A percentile compares a stretch with the other conserved stretches of the same genome.
Conservation (phyloP, 306 rosid genomes). For the Fragaria ananassa region DNA sequence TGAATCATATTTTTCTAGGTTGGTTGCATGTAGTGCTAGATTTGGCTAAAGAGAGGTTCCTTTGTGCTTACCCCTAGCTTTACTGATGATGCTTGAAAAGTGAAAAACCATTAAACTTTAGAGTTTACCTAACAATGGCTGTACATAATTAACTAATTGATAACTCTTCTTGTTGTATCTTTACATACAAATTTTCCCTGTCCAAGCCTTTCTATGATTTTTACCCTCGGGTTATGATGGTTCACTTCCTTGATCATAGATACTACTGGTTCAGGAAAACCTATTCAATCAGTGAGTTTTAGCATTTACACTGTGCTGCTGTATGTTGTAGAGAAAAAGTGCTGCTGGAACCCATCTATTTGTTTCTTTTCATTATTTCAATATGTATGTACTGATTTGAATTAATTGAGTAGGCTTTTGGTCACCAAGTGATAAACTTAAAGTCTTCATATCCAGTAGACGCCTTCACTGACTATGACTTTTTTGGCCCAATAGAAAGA, state of each 20-base stretch:
- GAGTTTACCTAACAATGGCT: background rate
- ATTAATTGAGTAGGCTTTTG: constrained; percentile 6
- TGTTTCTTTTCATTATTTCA: background rate
- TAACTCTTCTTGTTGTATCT: background rate
- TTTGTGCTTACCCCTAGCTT: background rate
- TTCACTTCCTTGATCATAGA: background rate
- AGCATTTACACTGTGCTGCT: constrained; percentile 3
- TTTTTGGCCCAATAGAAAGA: background rate
- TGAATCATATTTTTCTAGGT: background rate
- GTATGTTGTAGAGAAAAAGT: background rate
- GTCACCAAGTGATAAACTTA: background rate
- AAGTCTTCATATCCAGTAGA: background rate
- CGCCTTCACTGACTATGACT: background rate
- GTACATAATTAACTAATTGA: no score
- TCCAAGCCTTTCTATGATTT: background rate
- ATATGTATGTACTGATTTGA: background rate
- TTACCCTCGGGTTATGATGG: background rate
- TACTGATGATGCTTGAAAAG: background rate
- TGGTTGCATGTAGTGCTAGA: background rate
- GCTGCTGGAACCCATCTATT: background rate
- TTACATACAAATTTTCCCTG: background rate
- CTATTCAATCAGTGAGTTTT: background rate
- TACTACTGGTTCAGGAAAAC: background rate
- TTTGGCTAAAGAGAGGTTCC: background rate
- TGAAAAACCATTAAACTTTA: background rate